Percentiles rank a stretch among this genome's conserved stretches.
Conservation (phyloP, 2,329 filamentous ascomycete species). For the Ceratocystis harringtonii region DNA sequence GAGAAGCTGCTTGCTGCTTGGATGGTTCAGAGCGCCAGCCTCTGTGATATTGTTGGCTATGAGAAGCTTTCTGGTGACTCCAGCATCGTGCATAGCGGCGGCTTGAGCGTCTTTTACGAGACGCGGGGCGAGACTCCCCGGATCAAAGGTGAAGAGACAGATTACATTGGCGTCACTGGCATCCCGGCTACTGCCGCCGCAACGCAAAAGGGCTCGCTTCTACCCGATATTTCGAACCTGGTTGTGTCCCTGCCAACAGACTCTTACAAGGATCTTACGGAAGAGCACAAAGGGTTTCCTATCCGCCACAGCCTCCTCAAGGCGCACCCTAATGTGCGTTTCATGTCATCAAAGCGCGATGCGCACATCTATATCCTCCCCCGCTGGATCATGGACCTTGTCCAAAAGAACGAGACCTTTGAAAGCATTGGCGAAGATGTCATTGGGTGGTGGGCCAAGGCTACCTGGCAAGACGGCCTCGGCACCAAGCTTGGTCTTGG, state of each 20-base stretch:
- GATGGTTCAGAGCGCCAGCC: constrained; percentile 68
- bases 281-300: constrained; percentile 57
- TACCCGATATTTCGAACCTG: constrained; percentile 56
- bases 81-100: constrained; percentile 44
- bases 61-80: constrained; percentile 26
- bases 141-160: constrained; percentile 81
- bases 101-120: constrained; percentile 80
- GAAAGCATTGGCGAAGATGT: constrained; percentile 86
- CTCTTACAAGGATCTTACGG: constrained; percentile 68
- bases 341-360: constrained; percentile 74
- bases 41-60: constrained; percentile 45
- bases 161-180: constrained; percentile 71
- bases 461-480: constrained; percentile 74
- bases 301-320: constrained; percentile 63
- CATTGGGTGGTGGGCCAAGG: constrained; percentile 89
- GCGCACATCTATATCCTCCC: constrained; percentile 93
- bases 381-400: constrained; percentile 75
- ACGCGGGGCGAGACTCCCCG: constrained; percentile 54
- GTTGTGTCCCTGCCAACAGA: constrained; percentile 82
- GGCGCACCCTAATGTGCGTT: constrained; percentile 58
- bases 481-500: constrained; percentile 53
- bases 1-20: constrained; percentile 75
- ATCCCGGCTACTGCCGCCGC: constrained; percentile 41
- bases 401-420: constrained; percentile 62
- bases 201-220: constrained; percentile 47